Percentiles rank a stretch among this genome's conserved stretches.
phyloP scores from a whole-genome alignment of 2,329 filamentous ascomycete genomes.

The Fusarium devonianum region DNA sequence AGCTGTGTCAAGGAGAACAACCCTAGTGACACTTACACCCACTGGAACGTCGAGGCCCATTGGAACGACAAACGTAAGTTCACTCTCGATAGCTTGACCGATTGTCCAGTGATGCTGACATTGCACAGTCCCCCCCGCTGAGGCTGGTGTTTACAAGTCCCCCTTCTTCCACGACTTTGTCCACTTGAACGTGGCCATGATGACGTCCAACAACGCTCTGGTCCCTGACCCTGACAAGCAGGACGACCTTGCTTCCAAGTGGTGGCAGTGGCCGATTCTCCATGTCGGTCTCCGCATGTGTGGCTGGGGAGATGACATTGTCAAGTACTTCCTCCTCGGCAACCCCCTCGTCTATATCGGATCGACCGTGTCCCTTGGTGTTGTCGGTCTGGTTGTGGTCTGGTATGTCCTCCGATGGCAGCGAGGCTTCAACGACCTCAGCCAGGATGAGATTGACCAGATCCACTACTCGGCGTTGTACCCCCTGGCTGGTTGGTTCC shows the following conservation, averaged over 20 bases:
- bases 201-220: slow-evolving; percentile 99
- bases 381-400: slow-evolving; percentile 74
- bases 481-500: slow-evolving; percentile 89
- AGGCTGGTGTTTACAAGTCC: slow-evolving; percentile 92
- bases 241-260: slow-evolving; percentile 93
- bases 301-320: slow-evolving; percentile 92
- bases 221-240: slow-evolving; percentile 99
- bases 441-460: slow-evolving; percentile 81
- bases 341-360: slow-evolving; percentile 98
- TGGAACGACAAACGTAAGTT: slow-evolving; percentile 88
- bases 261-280: slow-evolving; percentile 98
- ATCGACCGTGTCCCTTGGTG: slow-evolving; percentile 78
- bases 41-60: slow-evolving; percentile 98
- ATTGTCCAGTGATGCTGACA: slow-evolving; percentile 18
- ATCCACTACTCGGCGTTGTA: slow-evolving; percentile 95
- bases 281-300: slow-evolving; percentile 98
- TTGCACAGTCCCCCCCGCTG: slow-evolving; percentile 78
- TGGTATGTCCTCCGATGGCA: slow-evolving; percentile 97
- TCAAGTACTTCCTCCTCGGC: slow-evolving; percentile 98
- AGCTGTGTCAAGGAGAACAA: slow-evolving; percentile 95
- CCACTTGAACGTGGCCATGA: slow-evolving; percentile 98
- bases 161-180: slow-evolving; percentile 98
- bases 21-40: slow-evolving; percentile 90
- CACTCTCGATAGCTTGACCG: neutral
- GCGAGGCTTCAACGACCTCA: slow-evolving; percentile 87